Evolutionary conservation across 306 rosid species (phyloP), one percentile per base, ranked within the genome.

Genomic region (Mucuna pruriens): DNA sequence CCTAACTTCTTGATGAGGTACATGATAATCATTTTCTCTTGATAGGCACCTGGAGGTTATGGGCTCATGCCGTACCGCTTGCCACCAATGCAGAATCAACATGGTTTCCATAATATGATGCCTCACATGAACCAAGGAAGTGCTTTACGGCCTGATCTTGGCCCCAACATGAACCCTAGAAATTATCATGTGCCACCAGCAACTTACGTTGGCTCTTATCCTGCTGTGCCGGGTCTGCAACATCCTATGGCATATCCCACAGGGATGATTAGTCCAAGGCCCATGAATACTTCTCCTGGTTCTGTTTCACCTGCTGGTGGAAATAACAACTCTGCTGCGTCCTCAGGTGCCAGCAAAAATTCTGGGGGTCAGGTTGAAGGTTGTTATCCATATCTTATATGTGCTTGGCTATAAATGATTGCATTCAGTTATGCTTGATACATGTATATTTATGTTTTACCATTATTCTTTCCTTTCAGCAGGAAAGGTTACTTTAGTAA

Each of bases 291-390:
- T 86, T 87, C 98, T 81, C 92, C 97, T 3, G 89, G 94, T 51
- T 92, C 98, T 2, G 76, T 90, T 85, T 87, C 93, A 61, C 89
- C 91, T 80, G 83, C 86, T 31, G 85, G 90, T 73, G 86, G 86
- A 48, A 90, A 71, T 76, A 71, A 80, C 78, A 87, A 81, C 84
- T 67, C 94, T 36, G 75, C 90, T 67, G 82, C 91, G 46, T 88
- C 96, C 85, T 88, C 93, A 5, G 88, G 94, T 25, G 51, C 85
- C 15, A 78, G 92, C 84, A 95, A 82, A 88, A 86, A 86, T 82
- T 87, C 94, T 13, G 93, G 94, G 48, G 85, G 87, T 83, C 99
- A 94, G 81, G 85, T 87, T 82, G 99, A 96, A 96, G 99, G 99
- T 96, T 80, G 87, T 84, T 86, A 51, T 75, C 80, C 19, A 60